Base-by-base conservation (phyloP, 176 grass and related monocot genomes). In the Thalia dealbata region DNA sequence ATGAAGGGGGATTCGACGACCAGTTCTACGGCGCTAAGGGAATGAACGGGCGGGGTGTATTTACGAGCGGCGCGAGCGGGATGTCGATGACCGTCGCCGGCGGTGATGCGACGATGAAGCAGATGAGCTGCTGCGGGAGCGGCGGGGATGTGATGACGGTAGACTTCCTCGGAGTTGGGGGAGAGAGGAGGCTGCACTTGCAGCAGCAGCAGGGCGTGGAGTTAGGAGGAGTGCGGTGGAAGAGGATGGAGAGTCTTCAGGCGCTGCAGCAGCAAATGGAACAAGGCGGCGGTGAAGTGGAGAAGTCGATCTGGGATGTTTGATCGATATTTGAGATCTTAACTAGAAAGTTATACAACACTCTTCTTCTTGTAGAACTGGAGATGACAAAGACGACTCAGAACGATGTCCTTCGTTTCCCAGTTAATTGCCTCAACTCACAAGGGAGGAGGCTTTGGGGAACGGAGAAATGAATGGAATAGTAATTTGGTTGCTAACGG, bases 101-200 rank as follows among this genome's bases (percentile, higher is more conserved):
- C 27, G 25, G 74, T 24, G 74, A 61, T 8, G 62, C 54, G 7
- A 63, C 78, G 15, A 44, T 50, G 46, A 72, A 35, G 11, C 25
- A 28, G 6, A 64, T 26, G 75, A 73, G 46, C 0, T 24, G 45
- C 4, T 19, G 41, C 9, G 12, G 50, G 25, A 12, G 7, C 19
- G 76, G 76, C 6, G 32, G 32, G 32, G 67, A 63, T 42, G 19
- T 79, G 54, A 86, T 50, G 46, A 76, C 78, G 3, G 83, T 91
- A 72, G 89, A 91, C 65, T 91, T 85, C 74, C 76, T 91, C 71
- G 89, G 89, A n/a, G 75, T 85, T 0, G 61, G 78, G 23, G 75
- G 77, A 32, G 79, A 78, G 3, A 61, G 76, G 10, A 23, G 74
- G 35, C 75, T 76, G 2, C 13, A 56, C 64, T 21, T 67, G 30